These are phyloP conservation scores for Blastocystis hominis DNA, from an alignment of 352 stramenopile genomes.

Conservation along the genomic window DNA sequence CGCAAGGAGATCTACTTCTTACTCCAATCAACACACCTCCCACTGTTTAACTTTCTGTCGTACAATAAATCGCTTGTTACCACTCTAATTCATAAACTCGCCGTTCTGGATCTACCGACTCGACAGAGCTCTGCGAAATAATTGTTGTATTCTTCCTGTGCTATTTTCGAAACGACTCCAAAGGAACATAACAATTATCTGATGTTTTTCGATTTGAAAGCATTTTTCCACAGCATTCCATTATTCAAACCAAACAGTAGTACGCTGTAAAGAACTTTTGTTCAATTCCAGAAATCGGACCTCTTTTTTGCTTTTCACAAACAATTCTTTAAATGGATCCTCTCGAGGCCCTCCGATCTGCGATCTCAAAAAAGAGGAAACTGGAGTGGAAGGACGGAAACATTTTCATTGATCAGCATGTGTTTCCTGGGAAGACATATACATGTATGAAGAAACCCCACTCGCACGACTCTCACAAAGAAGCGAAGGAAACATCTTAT, in stretches of 20 bases:
- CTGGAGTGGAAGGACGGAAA: conserved; percentile 38
- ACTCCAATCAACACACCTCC: neutral
- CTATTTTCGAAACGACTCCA: neutral
- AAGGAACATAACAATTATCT: neutral
- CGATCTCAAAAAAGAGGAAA: conserved; percentile 9
- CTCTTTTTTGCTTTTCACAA: neutral
- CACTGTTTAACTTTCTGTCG: neutral
- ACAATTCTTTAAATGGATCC: conserved; percentile 31
- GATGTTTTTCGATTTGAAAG: neutral
- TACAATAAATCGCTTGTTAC: conserved; percentile 1
- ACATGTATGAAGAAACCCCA: conserved; percentile 47
- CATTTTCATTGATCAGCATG: conserved; percentile 25
- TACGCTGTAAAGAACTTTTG: neutral
- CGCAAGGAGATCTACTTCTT: neutral
- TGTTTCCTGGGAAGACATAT: conserved; percentile 42
- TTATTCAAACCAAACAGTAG: neutral
- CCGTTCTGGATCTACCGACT: neutral
- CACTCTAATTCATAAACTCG: neutral
- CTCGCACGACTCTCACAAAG: neutral
- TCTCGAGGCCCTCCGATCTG: conserved; percentile 18
- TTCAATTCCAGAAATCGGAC: neutral
- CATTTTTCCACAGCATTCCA: neutral
- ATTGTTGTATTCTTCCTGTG: neutral
- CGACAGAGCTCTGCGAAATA: neutral
- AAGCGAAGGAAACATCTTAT: neutral